phyloP scores from a whole-genome alignment of 352 stramenopile species.

The Pythium sp. region DNA sequence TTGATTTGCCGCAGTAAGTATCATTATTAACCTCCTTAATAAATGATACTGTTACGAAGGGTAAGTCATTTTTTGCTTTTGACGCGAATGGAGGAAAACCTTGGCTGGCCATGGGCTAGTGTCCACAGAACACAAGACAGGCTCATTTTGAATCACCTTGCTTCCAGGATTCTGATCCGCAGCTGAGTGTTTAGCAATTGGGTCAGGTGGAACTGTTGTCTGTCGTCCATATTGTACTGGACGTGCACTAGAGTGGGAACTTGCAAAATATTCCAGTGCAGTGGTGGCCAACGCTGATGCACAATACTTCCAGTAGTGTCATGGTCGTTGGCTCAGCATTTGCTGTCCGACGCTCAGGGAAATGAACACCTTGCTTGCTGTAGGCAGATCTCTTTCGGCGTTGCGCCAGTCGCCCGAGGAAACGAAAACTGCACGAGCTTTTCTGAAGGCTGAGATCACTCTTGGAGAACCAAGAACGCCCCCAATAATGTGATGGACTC shows the following conservation, averaged over 20 bases:
- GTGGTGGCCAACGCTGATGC: not conserved
- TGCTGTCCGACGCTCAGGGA: not conserved
- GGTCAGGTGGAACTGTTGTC: too few relatives aligned
- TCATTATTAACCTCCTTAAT: too few relatives aligned
- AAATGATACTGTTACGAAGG: too few relatives aligned
- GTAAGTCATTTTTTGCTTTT: too few relatives aligned
- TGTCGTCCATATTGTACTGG: too few relatives aligned
- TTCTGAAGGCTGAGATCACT: not conserved
- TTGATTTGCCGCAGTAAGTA: too few relatives aligned
- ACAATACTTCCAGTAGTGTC: not conserved
- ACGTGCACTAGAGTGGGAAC: not conserved
- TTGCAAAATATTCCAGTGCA: not conserved
- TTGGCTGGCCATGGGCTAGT: too few relatives aligned
- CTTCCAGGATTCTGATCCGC: not conserved
- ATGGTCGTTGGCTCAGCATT: not conserved
- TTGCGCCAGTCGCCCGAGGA: not conserved
- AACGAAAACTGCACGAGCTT: not conserved
- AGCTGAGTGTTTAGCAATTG: not conserved
- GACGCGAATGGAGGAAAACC: too few relatives aligned
- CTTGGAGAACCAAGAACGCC: too few relatives aligned
- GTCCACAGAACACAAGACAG: not conserved
- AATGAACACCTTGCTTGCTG: not conserved
- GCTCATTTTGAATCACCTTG: not conserved
- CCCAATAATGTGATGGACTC: too few relatives aligned
- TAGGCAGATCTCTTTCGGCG: not conserved